phyloP scores from a whole-genome alignment of 176 grass and related monocot species.

The Oryza glaberrima region DNA sequence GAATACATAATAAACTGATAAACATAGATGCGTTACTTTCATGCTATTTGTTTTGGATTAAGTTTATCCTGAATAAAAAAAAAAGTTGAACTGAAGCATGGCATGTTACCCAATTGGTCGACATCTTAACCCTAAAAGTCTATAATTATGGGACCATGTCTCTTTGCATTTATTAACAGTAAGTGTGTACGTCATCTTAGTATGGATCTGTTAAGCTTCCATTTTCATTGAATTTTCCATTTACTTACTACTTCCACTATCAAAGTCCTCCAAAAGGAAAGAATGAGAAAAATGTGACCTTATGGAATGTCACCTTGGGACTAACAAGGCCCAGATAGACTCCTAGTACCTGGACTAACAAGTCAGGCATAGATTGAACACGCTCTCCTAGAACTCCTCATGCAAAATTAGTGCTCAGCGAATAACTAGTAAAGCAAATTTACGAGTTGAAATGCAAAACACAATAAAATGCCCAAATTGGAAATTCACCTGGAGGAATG shows the following conservation, averaged over 20 bases:
- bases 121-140: slow-evolving; percentile 2
- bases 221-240: slow-evolving; percentile 25
- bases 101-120: background rate
- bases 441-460: background rate
- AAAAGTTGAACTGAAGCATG: background rate
- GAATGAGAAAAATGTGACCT: slow-evolving; percentile 11
- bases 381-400: background rate
- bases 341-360: background rate
- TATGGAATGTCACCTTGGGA: slow-evolving; percentile 2
- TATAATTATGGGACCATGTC: slow-evolving; percentile 29
- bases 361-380: background rate
- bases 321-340: background rate
- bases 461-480: background rate
- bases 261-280: slow-evolving; percentile 13
- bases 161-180: slow-evolving; percentile 31
- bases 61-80: background rate
- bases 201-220: slow-evolving; percentile 17
- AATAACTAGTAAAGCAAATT: background rate
- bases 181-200: slow-evolving; percentile 9
- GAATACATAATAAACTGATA: background rate
- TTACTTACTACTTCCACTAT: slow-evolving; percentile 39
- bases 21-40: background rate
- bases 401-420: background rate
- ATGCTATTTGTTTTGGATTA: background rate
- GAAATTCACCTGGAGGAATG: background rate